A percentile compares a stretch with the other conserved stretches of the same genome.
Evolutionary conservation across 345 rosid genomes (phyloP).

Genomic region (Excoecaria agallocha): DNA sequence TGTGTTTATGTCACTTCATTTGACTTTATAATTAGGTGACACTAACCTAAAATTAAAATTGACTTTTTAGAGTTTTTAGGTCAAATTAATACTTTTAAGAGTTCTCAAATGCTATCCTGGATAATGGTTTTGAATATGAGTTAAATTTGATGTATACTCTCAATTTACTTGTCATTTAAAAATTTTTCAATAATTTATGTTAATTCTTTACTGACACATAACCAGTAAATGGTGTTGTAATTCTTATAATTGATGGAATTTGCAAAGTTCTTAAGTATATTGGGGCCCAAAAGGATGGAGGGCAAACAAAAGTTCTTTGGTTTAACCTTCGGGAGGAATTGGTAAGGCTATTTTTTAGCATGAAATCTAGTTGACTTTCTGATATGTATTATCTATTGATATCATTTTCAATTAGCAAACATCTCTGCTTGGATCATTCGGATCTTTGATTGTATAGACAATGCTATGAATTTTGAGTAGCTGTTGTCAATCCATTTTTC

Average conservation of each 20-base stretch:
- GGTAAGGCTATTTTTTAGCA: slow-evolving; percentile 37
- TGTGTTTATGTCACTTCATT: background rate
- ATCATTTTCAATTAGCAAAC: background rate
- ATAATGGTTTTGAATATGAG: background rate
- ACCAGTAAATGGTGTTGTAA: slow-evolving; percentile 90
- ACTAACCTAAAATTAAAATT: too few species aligned
- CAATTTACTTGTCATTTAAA: too few species aligned
- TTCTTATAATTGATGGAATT: slow-evolving; percentile 82
- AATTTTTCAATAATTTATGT: background rate
- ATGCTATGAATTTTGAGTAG: background rate
- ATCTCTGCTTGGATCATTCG: background rate
- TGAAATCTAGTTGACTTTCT: background rate
- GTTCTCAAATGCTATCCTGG: background rate
- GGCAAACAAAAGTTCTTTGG: slow-evolving; percentile 70
- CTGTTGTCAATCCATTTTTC: background rate
- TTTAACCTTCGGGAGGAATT: slow-evolving; percentile 96
- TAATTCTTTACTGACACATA: slow-evolving; percentile 53
- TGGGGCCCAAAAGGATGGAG: slow-evolving; percentile 58
- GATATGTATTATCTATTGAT: background rate
- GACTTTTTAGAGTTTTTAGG: background rate
- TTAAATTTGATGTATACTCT: background rate
- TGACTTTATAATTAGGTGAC: slow-evolving; percentile 2
- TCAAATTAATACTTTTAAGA: background rate
- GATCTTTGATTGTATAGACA: too few species aligned
- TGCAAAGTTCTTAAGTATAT: slow-evolving; percentile 82